Evolutionary conservation across 306 rosid genomes (phyloP).

Genomic region (Citrullus mucosospermus): DNA sequence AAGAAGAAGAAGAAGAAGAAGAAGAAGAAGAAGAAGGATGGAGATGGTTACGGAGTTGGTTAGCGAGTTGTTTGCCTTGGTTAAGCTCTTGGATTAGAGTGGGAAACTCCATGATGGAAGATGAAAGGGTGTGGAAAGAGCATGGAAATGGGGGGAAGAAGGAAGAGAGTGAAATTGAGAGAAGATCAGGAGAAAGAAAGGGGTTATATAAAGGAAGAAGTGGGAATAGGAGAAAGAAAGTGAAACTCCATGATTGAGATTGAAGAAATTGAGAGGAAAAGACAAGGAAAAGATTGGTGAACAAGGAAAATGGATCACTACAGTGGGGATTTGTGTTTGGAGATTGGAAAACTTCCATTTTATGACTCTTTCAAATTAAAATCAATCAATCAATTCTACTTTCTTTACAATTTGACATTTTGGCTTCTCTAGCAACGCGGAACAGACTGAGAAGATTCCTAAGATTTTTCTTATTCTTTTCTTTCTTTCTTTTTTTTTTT

Average conservation of each 20-base stretch:
- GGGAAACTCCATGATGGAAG: slow-evolving; percentile 18
- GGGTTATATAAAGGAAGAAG: slow-evolving; percentile 19
- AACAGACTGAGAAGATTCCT: neutral
- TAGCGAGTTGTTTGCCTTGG: slow-evolving; percentile 50
- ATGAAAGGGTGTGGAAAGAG: neutral
- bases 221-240: neutral
- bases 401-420: too few relatives aligned
- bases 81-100: slow-evolving; percentile 34
- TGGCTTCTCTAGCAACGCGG: neutral
- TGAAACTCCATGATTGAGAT: neutral
- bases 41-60: slow-evolving; percentile 32
- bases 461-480: neutral
- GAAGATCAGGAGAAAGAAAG: neutral
- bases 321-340: neutral
- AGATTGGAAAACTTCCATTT: neutral
- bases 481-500: too few relatives aligned
- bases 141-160: neutral
- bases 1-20: neutral
- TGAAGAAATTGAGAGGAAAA: slow-evolving; percentile 25
- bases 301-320: too few relatives aligned
- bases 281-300: slow-evolving; percentile 11
- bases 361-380: neutral
- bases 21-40: slow-evolving; percentile 22
- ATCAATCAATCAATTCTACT: too few relatives aligned
- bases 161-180: neutral